Conservation (phyloP, 495 filamentous ascomycete genomes). For the Xylaria castorea region DNA sequence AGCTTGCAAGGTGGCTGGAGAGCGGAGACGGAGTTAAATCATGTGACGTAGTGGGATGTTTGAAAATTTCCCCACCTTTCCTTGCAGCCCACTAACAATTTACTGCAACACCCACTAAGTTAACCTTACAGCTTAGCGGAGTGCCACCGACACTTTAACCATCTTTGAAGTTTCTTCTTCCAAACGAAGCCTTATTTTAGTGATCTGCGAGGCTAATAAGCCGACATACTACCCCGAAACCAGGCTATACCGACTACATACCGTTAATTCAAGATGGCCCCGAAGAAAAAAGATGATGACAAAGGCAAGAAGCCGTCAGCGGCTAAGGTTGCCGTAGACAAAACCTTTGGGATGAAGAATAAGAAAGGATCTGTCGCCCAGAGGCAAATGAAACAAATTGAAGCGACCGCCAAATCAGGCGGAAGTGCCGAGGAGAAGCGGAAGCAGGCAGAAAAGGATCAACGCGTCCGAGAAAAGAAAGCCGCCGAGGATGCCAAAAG, state of each 20-base stretch:
- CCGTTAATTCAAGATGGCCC: constrained; percentile 75
- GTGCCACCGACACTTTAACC: constrained; percentile 8
- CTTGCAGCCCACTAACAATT: constrained; percentile 24
- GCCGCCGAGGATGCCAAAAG: constrained; percentile 81
- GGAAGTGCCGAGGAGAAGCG: constrained; percentile 84
- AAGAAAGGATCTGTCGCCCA: constrained; percentile 94
- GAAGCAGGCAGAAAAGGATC: constrained; percentile 88
- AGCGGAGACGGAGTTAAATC: constrained; percentile 16
- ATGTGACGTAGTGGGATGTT: constrained; percentile 27
- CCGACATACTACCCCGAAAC: not conserved
- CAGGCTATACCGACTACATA: not conserved
- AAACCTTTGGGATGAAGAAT: constrained; percentile 99
- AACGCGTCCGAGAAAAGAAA: constrained; percentile 80
- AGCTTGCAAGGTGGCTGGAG: constrained; percentile 11
- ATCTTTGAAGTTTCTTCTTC: not conserved
- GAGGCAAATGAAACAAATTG: constrained; percentile 83
- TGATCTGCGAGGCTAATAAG: not conserved
- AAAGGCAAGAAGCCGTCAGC: constrained; percentile 68
- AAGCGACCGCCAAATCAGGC: constrained; percentile 70
- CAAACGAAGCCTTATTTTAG: not conserved
- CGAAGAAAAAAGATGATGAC: constrained; percentile 79
- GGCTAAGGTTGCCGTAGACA: constrained; percentile 80
- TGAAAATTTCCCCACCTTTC: constrained; percentile 17
- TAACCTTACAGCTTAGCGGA: constrained; percentile 10
- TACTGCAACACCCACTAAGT: constrained; percentile 22